Base-by-base conservation (phyloP, 805 yeast genomes). In the Cyberlindnera suaveolens region DNA sequence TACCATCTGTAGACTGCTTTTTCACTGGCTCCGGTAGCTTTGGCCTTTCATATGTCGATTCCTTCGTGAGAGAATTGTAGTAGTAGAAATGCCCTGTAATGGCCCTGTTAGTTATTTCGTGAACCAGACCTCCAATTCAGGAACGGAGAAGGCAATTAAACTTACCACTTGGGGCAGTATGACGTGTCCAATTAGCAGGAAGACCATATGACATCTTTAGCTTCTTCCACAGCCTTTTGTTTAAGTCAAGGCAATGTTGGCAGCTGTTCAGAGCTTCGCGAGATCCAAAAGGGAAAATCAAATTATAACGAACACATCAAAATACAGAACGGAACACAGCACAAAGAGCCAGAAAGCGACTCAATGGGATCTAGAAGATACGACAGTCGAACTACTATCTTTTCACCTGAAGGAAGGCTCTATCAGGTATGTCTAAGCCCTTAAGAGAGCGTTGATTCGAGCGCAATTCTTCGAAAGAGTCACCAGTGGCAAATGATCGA, bases 311-410 rank as follows among this genome's bases (percentile, higher is more conserved):
- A 18, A 19, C 19, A 34, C 26, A 13, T 34, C 15, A 4, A 14
- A 37, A n/a, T 33, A 37, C 10, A 14, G 26, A 36, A 15, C 16
- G 30, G 30, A 16, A 27, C 15, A 11, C 20, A 34, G 13, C 30
- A 6, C 3, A 37, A 37, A 14, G 15, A 27, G 16, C 17, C 14
- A 26, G 14, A 27, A 16, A n/a, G 16, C 11, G n/a, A 13, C 32
- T 43, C 37, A 41, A 76, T 75, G 81, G 80, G 81, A 15, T 87
- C 96, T 55, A 85, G 98, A 84, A 82, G 99, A 78, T 93, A 93
- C 88, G 99, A 93, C 69, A 85, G 96, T 49, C 80, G 99, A 76
- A 93, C 99, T 40, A 93, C 99, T 5, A 95, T 93, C 60, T 93
- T 93, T 70, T 91, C 98, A 33, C 99, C 99, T 9, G 99, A 93